Conservation (phyloP, 768 basidiomycete species). For the Mycena maculata region DNA sequence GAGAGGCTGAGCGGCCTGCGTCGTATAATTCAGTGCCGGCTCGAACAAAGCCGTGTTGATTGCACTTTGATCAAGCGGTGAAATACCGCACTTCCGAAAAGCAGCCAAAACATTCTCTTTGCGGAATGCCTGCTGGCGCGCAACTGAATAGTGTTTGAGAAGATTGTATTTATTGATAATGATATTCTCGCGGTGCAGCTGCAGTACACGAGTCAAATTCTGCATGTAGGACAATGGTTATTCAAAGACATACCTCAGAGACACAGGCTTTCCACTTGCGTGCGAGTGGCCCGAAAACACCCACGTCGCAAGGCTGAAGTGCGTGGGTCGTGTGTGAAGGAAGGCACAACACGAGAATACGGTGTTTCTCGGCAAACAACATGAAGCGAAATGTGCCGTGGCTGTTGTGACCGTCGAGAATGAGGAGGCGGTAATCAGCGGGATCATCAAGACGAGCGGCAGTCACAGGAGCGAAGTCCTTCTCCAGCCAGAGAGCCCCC, state of each 20-base stretch:
- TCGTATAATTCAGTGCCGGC: constrained; percentile 23
- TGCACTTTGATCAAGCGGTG: constrained; percentile 31
- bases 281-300: no score
- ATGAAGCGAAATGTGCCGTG: constrained; percentile 34
- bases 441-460: no score
- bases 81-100: constrained; percentile 36
- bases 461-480: no score
- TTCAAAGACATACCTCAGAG: background rate
- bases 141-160: no score
- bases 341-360: constrained; percentile 36
- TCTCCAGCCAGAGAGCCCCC: constrained; percentile 17
- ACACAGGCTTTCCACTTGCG: constrained; percentile 26
- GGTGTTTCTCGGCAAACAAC: constrained; percentile 25
- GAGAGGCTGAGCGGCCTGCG: constrained; percentile 12
- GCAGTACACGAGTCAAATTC: background rate
- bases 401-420: constrained; percentile 40
- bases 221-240: background rate
- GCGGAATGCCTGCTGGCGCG: constrained; percentile 21
- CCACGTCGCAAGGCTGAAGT: no score
- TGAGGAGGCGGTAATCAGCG: no score
- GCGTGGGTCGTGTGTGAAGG: no score
- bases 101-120: constrained; percentile 29
- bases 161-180: constrained; percentile 29
- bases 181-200: constrained; percentile 20
- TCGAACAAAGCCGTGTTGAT: constrained; percentile 18